These are phyloP conservation scores for Leonotis leonurus DNA, from an alignment of 257 asterid species.

Conservation along the genomic window DNA sequence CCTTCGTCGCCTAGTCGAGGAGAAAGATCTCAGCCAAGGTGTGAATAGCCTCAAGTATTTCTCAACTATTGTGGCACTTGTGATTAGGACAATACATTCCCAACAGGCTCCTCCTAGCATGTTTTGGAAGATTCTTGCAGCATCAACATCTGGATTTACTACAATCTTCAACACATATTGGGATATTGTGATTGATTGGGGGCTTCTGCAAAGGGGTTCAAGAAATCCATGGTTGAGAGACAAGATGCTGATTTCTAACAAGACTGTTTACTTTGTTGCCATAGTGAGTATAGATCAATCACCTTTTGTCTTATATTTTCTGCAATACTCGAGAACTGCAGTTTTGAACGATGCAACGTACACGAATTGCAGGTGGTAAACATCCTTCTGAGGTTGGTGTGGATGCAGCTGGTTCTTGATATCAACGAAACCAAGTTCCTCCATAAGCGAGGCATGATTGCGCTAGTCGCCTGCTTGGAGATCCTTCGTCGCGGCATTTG, in stretches of 20 bases:
- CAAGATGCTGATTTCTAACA: constrained; percentile 56
- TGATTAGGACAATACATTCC: constrained; percentile 41
- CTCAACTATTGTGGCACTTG: constrained; percentile 67
- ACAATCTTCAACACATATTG: constrained; percentile 60
- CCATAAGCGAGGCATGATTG: constrained; percentile 46
- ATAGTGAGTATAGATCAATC: constrained; percentile 42
- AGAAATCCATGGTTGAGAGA: constrained; percentile 81
- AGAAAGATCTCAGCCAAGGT: constrained; percentile 39
- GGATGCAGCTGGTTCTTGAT: constrained; percentile 87
- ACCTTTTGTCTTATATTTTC: background rate
- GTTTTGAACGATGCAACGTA: background rate
- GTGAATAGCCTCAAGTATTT: constrained; percentile 51
- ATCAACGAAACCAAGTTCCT: constrained; percentile 34
- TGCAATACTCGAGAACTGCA: background rate
- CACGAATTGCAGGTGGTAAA: constrained; percentile 46
- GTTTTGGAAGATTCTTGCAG: constrained; percentile 44
- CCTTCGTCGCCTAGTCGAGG: constrained; percentile 55
- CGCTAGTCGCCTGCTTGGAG: constrained; percentile 66
- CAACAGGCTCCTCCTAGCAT: background rate
- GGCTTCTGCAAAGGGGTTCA: constrained; percentile 43
- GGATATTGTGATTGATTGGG: constrained; percentile 87
- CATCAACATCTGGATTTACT: constrained; percentile 53
- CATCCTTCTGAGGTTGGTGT: constrained; percentile 61
- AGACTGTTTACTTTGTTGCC: constrained; percentile 58
- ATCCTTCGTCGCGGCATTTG: constrained; percentile 81